These are phyloP conservation scores for Glycine soja DNA, from an alignment of 306 rosid genomes.

Conservation along the genomic window DNA sequence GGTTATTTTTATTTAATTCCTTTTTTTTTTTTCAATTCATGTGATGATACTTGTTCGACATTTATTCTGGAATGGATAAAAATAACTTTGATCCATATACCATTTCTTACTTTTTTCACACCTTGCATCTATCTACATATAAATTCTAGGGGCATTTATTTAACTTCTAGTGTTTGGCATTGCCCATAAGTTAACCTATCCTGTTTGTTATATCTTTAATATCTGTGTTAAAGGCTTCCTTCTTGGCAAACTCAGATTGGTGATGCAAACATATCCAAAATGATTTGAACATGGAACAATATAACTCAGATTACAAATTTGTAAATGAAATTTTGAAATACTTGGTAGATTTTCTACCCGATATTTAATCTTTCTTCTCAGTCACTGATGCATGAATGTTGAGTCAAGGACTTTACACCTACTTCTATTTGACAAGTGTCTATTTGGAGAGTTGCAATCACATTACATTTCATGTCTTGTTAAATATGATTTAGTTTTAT, in stretches of 20 bases:
- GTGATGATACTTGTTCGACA: background rate
- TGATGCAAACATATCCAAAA: background rate
- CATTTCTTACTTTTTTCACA: conserved; percentile 10
- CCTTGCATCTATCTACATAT: conserved; percentile 12
- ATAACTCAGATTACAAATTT: background rate
- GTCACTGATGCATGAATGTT: too few species aligned
- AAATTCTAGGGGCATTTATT: background rate
- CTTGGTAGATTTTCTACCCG: too few species aligned
- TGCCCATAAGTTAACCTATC: background rate
- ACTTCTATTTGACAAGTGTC: background rate
- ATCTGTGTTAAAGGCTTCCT: background rate
- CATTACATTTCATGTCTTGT: too few species aligned
- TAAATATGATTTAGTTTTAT: too few species aligned
- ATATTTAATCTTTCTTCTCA: too few species aligned
- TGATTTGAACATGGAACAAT: background rate
- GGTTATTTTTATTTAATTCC: background rate
- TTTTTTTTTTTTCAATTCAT: background rate
- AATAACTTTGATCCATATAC: background rate
- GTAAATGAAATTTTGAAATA: background rate
- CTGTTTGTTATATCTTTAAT: background rate
- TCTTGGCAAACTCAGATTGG: conserved; percentile 21
- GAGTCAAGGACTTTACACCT: too few species aligned
- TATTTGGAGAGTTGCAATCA: background rate
- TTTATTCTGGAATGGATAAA: conserved; percentile 21
- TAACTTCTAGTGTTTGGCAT: background rate